Base-by-base conservation (phyloP, 1,284 basidiomycete genomes). In the Erythrobasidium hasegawianum region DNA sequence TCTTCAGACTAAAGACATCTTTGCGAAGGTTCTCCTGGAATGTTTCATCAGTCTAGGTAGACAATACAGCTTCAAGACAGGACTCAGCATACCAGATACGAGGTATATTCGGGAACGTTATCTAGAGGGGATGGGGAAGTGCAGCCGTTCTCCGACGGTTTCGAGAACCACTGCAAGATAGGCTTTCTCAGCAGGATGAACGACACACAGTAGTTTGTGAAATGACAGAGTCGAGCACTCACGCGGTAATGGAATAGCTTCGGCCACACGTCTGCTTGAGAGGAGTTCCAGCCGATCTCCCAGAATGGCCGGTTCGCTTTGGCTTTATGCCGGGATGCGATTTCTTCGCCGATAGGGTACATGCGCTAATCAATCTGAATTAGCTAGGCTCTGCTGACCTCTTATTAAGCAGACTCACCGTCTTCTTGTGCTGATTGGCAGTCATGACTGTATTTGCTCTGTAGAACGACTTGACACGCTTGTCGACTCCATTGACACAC, bases 401-500 rank as follows among this genome's bases (percentile, higher is more conserved):
- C n/a, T n/a, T n/a, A n/a, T n/a, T n/a, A n/a, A n/a, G n/a, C n/a
- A n/a, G n/a, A 53, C 60, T 43, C 27, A 64, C 61, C 11, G 54
- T 57, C 27, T 57, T 57, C 54, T 64, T 64, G 29, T 64, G 61
- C 55, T 64, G 61, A 50, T 64, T 64, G 14, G 53, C 61, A 49
- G 61, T 40, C 7, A 57, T 26, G 10, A 57, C 43, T 11, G 10
- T 57, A 14, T 57, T 57, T 20, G 53, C 55, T 38, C 29, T 45
- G 20, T 64, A 64, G 40, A 64, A 57, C 29, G 40, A 57, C 41
- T 64, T 64, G 1, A 64, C 54, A 14, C 54, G 54, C 14, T 45
- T 54, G 50, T 64, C 61, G 9, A 33, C 14, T 9, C 61, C 54
- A 43, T 64, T 64, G 10, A 57, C 41, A 54, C 61, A 64, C 40